Evolutionary conservation across 1,284 basidiomycete genomes (phyloP).

Genomic region (Cryptococcus sp.): DNA sequence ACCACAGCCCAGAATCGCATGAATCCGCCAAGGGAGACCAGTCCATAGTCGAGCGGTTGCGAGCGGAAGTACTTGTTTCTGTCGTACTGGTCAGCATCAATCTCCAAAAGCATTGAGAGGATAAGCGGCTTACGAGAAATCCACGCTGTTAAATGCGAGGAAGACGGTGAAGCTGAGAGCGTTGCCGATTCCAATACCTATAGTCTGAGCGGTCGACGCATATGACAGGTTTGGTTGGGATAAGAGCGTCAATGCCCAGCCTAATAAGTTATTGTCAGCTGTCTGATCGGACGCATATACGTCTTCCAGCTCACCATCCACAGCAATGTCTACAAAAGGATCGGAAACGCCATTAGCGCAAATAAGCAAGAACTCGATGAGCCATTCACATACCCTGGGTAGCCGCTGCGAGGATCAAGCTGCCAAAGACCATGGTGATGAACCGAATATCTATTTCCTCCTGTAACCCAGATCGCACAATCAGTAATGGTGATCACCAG

Average conservation of each 20-base stretch:
- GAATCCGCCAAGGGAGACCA: conserved; percentile 78
- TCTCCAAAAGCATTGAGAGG: too few relatives aligned
- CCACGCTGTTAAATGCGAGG: conserved; percentile 91
- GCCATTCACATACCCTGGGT: conserved; percentile 73
- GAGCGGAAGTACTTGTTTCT: conserved; percentile 71
- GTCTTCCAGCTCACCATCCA: conserved; percentile 67
- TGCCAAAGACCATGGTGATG: conserved; percentile 84
- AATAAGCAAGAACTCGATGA: background rate
- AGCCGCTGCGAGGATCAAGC: conserved; percentile 90
- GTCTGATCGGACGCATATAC: background rate
- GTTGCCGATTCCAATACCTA: conserved; percentile 94
- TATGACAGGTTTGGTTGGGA: conserved; percentile 95
- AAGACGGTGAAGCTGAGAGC: conserved; percentile 98
- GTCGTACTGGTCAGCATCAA: background rate
- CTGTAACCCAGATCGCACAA: conserved; percentile 53
- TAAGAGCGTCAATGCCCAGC: conserved; percentile 95
- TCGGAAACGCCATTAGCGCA: conserved; percentile 11
- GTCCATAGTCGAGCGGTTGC: conserved; percentile 68
- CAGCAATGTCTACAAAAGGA: conserved; percentile 76
- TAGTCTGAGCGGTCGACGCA: conserved; percentile 96
- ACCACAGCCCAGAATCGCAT: conserved; percentile 82
- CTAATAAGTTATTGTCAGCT: conserved; percentile 52
- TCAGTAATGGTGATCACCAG: background rate
- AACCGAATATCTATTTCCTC: conserved; percentile 76
- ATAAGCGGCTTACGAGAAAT: conserved; percentile 71